Percentiles rank a stretch among this genome's conserved stretches.
Evolutionary conservation across 202 grass and related monocot species (phyloP).

Genomic region (Saccharum hybrid): DNA sequence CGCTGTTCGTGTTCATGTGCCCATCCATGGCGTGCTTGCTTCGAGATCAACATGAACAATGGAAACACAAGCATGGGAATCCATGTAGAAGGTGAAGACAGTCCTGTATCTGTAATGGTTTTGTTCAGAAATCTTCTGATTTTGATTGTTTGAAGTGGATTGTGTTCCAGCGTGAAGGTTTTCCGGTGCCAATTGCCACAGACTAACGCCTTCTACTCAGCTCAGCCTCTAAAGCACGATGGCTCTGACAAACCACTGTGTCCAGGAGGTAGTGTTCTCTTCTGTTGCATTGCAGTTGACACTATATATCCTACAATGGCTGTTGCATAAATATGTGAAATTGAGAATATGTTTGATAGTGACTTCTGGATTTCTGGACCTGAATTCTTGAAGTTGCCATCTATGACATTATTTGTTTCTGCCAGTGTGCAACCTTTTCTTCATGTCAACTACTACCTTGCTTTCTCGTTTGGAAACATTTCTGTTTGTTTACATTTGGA

Average conservation of each 20-base stretch:
- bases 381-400: constrained; percentile 26
- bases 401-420: not conserved
- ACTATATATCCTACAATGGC: not conserved
- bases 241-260: constrained; percentile 63
- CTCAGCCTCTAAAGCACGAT: constrained; percentile 56
- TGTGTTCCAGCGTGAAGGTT: constrained; percentile 70
- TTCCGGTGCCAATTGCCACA: constrained; percentile 83
- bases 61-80: constrained; percentile 64
- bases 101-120: not conserved
- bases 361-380: not conserved
- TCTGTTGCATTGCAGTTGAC: not conserved
- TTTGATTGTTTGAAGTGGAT: constrained; percentile 32
- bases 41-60: constrained; percentile 87
- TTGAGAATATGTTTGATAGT: not conserved
- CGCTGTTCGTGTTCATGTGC: constrained; percentile 85
- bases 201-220: constrained; percentile 77
- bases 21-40: constrained; percentile 80
- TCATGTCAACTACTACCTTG: not conserved
- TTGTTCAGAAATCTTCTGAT: not conserved
- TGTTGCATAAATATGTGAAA: not conserved
- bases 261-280: constrained; percentile 65
- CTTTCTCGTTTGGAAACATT: constrained; percentile 13
- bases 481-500: not conserved
- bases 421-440: not conserved
- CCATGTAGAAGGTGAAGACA: constrained; percentile 68